Evolutionary conservation across 1,139 yeast genomes (phyloP), one percentile per base, ranked within the genome.

Genomic region (Kodamaea plutei): DNA sequence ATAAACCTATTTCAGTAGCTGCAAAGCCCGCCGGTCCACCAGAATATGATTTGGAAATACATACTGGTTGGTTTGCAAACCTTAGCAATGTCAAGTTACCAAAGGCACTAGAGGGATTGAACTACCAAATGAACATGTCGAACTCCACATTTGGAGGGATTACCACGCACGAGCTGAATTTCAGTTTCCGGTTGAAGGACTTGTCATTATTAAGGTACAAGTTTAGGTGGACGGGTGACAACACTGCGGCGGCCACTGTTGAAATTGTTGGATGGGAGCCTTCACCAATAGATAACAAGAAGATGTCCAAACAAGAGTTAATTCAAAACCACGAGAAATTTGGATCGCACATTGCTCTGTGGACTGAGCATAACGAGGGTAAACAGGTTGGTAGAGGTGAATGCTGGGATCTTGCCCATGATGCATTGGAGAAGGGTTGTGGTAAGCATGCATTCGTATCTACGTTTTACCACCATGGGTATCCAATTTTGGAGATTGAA

Each of bases 381-480:
- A 61, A 64, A 28, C 64, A 64, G 33, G 83, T 82, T 6, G 85
- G 84, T 2, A 56, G 73, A 31, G 91, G 91, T 7, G 89, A 82
- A 48, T 82, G 91, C 54, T 82, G 89, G 89, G 83, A 84, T 25
- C 63, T 82, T 37, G 89, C 87, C 1, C 69, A 69, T 31, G 76
- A 76, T 33, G 85, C 87, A 0, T 58, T 81, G 23, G 57, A 61
- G 29, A 68, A 72, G 36, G 78, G 79, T 0, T 75, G 83, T 42
- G 80, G 80, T 0, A 76, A 73, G 14, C 73, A 70, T 44, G 87
- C 87, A 0, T 68, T 80, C 57, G 68, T 71, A 2, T 70, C 82
- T 8, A 63, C 65, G 13, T 76, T 76, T 15, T 52, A 56, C 10
- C 64, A 61, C 21, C 87, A 79, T 47, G 89, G 89, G 1, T 78